These are phyloP conservation scores for Solanum bulbocastanum DNA, from an alignment of 257 asterid genomes.

Conservation along the genomic window DNA sequence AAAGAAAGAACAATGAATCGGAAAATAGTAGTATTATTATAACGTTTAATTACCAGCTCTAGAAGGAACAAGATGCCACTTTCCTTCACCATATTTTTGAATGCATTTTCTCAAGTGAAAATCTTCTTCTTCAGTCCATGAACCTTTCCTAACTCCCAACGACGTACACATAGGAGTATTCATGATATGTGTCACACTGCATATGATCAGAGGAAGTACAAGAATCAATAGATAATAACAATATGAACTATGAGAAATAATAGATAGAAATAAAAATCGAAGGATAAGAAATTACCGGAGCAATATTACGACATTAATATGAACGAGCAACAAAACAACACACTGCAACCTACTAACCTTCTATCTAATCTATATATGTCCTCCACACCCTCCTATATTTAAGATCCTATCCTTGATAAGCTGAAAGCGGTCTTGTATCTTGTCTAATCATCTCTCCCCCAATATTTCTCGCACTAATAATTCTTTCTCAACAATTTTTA, in stretches of 20 bases:
- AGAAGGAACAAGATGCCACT: slow-evolving; percentile 10
- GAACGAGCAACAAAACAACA: background rate
- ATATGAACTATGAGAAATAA: background rate
- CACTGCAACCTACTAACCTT: background rate
- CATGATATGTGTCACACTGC: background rate
- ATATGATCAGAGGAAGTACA: background rate
- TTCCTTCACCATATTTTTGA: slow-evolving; percentile 14
- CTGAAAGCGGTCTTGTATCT: too few relatives aligned
- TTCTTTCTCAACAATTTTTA: background rate
- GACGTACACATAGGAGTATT: background rate
- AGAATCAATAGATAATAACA: background rate
- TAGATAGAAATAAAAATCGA: background rate
- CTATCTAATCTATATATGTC: too few relatives aligned
- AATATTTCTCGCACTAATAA: too few relatives aligned
- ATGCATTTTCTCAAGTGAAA: slow-evolving; percentile 1
- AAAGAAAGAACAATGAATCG: background rate
- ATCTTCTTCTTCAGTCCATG: slow-evolving; percentile 20
- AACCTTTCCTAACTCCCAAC: slow-evolving; percentile 6
- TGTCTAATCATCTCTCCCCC: background rate
- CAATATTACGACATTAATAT: background rate
- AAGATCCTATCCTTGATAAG: too few relatives aligned
- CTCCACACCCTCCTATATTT: background rate
- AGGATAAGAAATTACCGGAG: background rate
- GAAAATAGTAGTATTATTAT: background rate
- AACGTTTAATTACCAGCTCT: slow-evolving; percentile 4